Evolutionary conservation across 305 asterid genomes (phyloP), one percentile per base, ranked within the genome.

Genomic region (Ruellia speciosa): DNA sequence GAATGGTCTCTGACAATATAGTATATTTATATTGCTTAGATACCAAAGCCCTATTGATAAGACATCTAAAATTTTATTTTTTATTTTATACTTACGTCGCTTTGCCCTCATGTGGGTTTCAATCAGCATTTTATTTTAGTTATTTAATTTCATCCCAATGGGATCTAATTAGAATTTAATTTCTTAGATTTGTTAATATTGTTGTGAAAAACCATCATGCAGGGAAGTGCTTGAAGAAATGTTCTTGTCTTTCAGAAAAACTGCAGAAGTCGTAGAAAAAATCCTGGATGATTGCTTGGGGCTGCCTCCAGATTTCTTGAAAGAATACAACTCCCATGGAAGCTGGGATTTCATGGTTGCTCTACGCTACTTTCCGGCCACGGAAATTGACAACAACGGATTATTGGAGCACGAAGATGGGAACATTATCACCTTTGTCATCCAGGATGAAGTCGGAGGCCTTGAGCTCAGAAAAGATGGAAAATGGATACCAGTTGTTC

Each of bases 391-490:
- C 14, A 15, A 52, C 54, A 72, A 49, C 13, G 75, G 85, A 50
- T 1, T 66, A 31, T 14, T 43, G 0, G 77, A 58, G 39, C 82
- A 76, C 15, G 71, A 73, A 56, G 81, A 79, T 24, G 66, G 54
- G 0, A 68, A 64, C 13, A n/a, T 54, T 7, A 17, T 79, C n/a
- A 56, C 73, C 8, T 66, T 72, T 6, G 75, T 73, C 12, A 65
- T 70, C 53, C 76, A 79, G 66, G 85, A 76, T 18, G 76, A 73
- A 13, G 70, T 66, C 52, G 85, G 80, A 45, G 80, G 78, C 0
- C 59, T 73, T 0, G 76, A 79, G 55, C 66, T 70, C 0, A 52
- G 16, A 6, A 66, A 52, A n/a, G 72, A 67, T 58, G 77, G 77
- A 3, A 7, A 56, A 17, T 75, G 76, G 81, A 75, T 75, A 13